phyloP scores from a whole-genome alignment of 2,329 filamentous ascomycete species.

The Fusarium palustre region DNA sequence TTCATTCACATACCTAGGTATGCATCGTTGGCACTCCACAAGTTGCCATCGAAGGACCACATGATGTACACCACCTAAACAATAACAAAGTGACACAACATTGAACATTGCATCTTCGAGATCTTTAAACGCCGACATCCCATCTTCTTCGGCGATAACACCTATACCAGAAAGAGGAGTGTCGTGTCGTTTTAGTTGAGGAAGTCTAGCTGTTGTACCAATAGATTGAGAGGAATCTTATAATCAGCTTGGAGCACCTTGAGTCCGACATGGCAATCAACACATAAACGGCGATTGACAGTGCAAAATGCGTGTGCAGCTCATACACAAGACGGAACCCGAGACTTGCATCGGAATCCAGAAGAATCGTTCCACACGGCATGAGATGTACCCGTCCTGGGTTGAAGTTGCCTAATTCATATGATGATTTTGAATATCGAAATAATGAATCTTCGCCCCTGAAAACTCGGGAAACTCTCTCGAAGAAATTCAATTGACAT shows the following conservation, averaged over 20 bases:
- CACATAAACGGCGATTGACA: neutral
- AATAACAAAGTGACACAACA: neutral
- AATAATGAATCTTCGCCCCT: neutral
- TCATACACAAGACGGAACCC: neutral
- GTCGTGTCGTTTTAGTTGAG: neutral
- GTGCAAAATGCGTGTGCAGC: neutral
- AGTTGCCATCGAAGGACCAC: neutral
- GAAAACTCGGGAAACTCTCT: neutral
- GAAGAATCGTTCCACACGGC: constrained; percentile 11
- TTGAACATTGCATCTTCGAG: too few species aligned
- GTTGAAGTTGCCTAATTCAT: neutral
- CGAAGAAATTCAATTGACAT: neutral
- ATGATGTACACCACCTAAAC: too few species aligned
- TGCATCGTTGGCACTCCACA: neutral
- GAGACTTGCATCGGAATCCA: neutral
- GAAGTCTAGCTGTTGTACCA: neutral
- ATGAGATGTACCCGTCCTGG: neutral
- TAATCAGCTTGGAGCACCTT: neutral
- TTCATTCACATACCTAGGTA: neutral
- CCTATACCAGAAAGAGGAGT: neutral
- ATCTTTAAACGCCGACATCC: neutral
- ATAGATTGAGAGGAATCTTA: neutral
- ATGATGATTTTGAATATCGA: neutral
- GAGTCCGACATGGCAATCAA: neutral
- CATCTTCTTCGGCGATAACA: neutral